Evolutionary conservation across 345 rosid genomes (phyloP), one percentile per base, ranked within the genome.

Genomic region (Populus deltoides): DNA sequence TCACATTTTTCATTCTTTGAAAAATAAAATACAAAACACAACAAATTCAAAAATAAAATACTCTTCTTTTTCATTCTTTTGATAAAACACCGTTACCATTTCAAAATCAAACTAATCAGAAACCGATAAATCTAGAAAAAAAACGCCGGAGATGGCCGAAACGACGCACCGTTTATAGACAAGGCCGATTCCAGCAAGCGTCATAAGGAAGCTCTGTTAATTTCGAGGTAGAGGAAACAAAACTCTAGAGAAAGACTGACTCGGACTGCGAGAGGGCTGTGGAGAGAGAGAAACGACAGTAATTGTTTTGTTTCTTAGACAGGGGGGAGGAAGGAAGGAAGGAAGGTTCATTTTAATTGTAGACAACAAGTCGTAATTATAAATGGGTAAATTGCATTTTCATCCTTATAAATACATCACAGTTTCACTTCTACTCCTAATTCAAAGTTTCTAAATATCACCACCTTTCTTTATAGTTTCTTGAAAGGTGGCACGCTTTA

Each of bases 161-260:
- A 22, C 16, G 55, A 36, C 72, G 78, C 72, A 67, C 72, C 72
- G 81, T 68, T 39, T 51, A 68, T 39, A 68, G 12, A 68, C 41
- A 18, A 6, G 41, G 18, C 68, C 68, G 68, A 65, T 65, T 65
- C 73, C 57, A 25, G 1, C 15, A 75, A 36, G 84, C 82, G 77
- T 85, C 84, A 89, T 85, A 67, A 79, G 24, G 78, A 86, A 86
- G 84, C 78, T 79, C 49, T 79, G 66, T 35, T 82, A 83, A 78
- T 81, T 86, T 78, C 27, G 82, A 85, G 86, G 93, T 88, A 80
- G 74, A 87, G 87, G 76, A 81, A 84, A 80, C 80, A 81, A 80
- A 84, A 84, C 66, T 88, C 84, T 71, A 67, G 73, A 63, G 62
- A 73, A 79, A 47, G 68, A 13, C 15, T n/a, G 47, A 27, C 55